Conservation (phyloP, 805 yeast species). For the Saturnispora zaruensis region DNA sequence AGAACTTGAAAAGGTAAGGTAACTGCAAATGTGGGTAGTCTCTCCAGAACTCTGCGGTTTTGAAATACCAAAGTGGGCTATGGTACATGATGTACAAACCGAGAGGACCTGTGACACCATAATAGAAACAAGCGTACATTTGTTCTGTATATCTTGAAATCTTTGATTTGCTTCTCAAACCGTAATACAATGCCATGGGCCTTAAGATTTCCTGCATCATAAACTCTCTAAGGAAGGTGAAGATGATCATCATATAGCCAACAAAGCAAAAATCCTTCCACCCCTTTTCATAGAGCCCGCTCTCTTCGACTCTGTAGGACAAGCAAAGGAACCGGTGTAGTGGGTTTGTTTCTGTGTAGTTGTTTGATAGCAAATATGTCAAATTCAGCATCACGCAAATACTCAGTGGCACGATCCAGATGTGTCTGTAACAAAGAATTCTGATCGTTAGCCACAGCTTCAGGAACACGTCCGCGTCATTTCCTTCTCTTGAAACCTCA, state of each 20-base stretch:
- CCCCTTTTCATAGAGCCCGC: conserved; percentile 80
- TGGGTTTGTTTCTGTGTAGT: conserved; percentile 50
- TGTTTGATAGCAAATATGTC: conserved; percentile 47
- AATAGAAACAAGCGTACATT: conserved; percentile 74
- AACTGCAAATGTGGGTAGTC: conserved; percentile 78
- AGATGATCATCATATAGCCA: conserved; percentile 69
- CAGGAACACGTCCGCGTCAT: conserved; percentile 45
- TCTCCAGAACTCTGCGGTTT: conserved; percentile 72
- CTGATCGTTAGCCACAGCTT: conserved; percentile 51
- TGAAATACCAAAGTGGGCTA: conserved; percentile 83
- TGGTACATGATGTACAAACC: conserved; percentile 84
- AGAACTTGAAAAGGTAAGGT: conserved; percentile 61
- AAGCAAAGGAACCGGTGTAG: conserved; percentile 55
- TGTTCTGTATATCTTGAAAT: conserved; percentile 86
- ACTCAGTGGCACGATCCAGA: conserved; percentile 66
- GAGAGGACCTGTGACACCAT: conserved; percentile 70
- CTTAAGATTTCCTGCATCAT: conserved; percentile 70
- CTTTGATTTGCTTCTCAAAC: conserved; percentile 48
- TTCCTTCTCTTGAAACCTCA: conserved; percentile 18
- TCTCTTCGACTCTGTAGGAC: conserved; percentile 53
- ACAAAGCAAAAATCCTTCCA: conserved; percentile 73
- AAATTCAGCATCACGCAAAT: conserved; percentile 34
- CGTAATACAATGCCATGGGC: conserved; percentile 56
- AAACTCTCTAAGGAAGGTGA: conserved; percentile 88
- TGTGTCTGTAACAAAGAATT: conserved; percentile 49